Percentiles rank a stretch among this genome's conserved stretches.
Conservation (phyloP, 176 grass and related monocot genomes). For the Neostapfia colusana region DNA sequence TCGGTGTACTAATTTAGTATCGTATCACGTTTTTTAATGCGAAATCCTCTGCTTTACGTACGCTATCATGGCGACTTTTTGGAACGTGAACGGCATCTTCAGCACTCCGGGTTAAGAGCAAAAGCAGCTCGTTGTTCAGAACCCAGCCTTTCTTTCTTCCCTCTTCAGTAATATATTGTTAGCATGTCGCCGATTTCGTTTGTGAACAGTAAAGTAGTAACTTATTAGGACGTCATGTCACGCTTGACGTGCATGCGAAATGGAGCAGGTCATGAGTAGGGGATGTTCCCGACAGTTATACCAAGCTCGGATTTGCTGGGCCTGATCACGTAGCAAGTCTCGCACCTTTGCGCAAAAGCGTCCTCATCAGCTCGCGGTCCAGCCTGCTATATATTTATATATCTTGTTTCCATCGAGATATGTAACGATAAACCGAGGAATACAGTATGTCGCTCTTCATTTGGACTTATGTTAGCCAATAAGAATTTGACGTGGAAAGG, state of each 20-base stretch:
- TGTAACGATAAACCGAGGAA: too few species aligned
- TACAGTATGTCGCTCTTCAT: too few species aligned
- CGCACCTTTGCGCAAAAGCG: too few species aligned
- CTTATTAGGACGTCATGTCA: neutral
- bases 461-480: too few species aligned
- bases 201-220: neutral
- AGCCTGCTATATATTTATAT: too few species aligned
- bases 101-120: neutral
- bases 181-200: neutral
- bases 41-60: neutral
- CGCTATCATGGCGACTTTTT: slow-evolving; percentile 26
- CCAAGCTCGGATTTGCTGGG: neutral
- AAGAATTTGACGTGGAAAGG: too few species aligned
- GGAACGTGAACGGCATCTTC: neutral
- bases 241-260: neutral
- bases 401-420: too few species aligned
- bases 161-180: neutral
- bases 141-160: neutral
- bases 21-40: neutral
- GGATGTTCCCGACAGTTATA: neutral
- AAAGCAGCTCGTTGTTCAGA: neutral
- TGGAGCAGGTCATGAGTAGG: neutral
- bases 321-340: neutral
- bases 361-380: too few species aligned
- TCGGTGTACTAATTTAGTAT: neutral